Base-by-base conservation (phyloP, 345 rosid species). In the Eucalyptus marginata region DNA sequence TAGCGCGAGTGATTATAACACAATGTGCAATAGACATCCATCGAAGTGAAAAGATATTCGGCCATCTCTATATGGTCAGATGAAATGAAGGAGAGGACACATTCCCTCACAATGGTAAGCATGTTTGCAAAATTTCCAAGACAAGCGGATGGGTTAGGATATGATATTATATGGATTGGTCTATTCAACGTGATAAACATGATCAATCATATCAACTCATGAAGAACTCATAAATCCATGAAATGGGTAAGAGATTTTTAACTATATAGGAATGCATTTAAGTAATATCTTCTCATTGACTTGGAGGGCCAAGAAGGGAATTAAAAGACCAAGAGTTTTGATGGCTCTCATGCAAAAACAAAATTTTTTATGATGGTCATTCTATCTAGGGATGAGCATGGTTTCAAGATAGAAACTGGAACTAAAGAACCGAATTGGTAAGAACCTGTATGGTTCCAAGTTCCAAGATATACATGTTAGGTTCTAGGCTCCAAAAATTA, bases 391-490 rank as follows among this genome's bases (percentile, higher is more conserved):
- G 29, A 18, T 56, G 62, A 56, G 13, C 6, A 56, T 24, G 62
- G 13, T 22, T 56, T 22, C 29, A 24, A 10, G 62, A 9, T 56
- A 56, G 29, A 56, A 56, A 24, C 3, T 56, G 3, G 4, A 56
- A 56, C 1, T 5, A 6, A 56, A 56, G 13, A 56, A 56, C 1
- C 13, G 2, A 9, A 25, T 24, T 56, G 27, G 10, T 56, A 24
- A 2, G 3, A 56, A 56, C 62, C 0, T 2, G 12, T 56, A 56
- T 56, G 29, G 1, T 24, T 56, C 3, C 1, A 24, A 0, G 62
- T 56, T 24, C 62, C 29, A 56, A 56, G 29, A 25, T 24, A 56
- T 24, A 3, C 3, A 24, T 1, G 4, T 56, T 56, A 56, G 13
- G 62, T 2, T 56, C 1, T 6, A 24, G 1, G 62, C 13, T 56